Evolutionary conservation across 108 stramenopile species (phyloP).

Genomic region (Nitzschia sp.): DNA sequence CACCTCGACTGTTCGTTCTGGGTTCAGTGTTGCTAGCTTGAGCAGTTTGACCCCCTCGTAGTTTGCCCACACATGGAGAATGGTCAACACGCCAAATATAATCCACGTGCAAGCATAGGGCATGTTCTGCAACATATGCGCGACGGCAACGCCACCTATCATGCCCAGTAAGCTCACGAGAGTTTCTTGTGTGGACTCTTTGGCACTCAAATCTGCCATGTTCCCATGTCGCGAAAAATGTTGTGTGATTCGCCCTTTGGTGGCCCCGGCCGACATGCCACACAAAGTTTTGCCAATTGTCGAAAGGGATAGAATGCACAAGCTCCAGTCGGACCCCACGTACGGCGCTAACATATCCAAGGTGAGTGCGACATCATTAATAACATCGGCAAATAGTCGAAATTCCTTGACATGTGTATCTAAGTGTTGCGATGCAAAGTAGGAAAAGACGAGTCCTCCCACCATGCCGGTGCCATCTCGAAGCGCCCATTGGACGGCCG

Average conservation of each 20-base stretch:
- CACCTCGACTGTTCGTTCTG: slow-evolving; percentile 39
- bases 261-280: slow-evolving; percentile 85
- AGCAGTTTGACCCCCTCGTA: slow-evolving; percentile 81
- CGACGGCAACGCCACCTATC: slow-evolving; percentile 68
- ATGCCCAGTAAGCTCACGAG: slow-evolving; percentile 92
- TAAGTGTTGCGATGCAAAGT: slow-evolving; percentile 61
- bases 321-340: slow-evolving; percentile 13
- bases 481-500: slow-evolving; percentile 79
- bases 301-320: slow-evolving; percentile 53
- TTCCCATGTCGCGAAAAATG: slow-evolving; percentile 80
- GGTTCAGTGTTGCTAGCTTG: slow-evolving; percentile 81
- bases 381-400: slow-evolving; percentile 93
- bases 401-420: slow-evolving; percentile 94
- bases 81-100: slow-evolving; percentile 78
- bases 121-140: slow-evolving; percentile 40
- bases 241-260: slow-evolving; percentile 88
- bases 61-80: slow-evolving; percentile 93
- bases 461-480: slow-evolving; percentile 92
- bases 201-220: slow-evolving; percentile 91
- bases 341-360: slow-evolving; percentile 87
- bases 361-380: slow-evolving; percentile 89
- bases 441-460: slow-evolving; percentile 88
- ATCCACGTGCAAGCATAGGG: slow-evolving; percentile 55
- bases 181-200: slow-evolving; percentile 96
- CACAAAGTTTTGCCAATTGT: slow-evolving; percentile 90